These are phyloP conservation scores for Solanum rostratum DNA, from an alignment of 257 asterid genomes.

Conservation along the genomic window DNA sequence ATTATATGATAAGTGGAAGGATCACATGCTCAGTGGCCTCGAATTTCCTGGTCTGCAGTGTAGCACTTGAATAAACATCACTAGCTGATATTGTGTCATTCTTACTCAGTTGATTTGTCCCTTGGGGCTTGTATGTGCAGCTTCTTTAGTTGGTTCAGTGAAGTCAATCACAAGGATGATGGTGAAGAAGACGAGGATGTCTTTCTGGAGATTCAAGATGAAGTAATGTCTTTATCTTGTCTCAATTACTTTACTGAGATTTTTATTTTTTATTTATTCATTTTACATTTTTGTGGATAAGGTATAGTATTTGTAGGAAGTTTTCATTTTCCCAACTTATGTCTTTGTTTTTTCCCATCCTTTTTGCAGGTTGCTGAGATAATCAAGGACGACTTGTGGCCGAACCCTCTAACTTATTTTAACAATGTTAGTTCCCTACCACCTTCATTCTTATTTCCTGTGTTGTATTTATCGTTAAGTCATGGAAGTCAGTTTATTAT, in stretches of 20 bases:
- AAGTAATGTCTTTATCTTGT: constrained; percentile 28
- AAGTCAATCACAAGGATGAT: constrained; percentile 45
- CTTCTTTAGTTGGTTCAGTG: constrained; percentile 82
- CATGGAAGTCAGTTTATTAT: not conserved
- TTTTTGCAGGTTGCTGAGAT: constrained; percentile 57
- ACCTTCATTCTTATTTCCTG: not conserved
- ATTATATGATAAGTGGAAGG: not conserved
- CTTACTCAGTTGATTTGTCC: not conserved
- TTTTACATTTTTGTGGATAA: not conserved
- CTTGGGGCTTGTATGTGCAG: constrained; percentile 28
- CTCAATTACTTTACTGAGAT: not conserved
- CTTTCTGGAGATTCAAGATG: constrained; percentile 44
- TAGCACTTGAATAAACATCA: not conserved
- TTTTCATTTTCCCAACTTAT: not conserved
- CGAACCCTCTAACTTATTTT: constrained; percentile 54
- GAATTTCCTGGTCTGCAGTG: not conserved
- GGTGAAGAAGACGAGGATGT: constrained; percentile 36
- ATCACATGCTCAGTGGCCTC: not conserved
- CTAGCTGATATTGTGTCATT: not conserved
- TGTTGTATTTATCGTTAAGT: not conserved
- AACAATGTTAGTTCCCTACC: constrained; percentile 28
- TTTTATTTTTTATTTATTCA: not conserved
- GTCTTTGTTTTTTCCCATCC: not conserved
- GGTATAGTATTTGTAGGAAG: not conserved
- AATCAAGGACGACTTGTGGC: constrained; percentile 71